phyloP scores from a whole-genome alignment of 345 rosid genomes.

The Citrus cavaleriei region DNA sequence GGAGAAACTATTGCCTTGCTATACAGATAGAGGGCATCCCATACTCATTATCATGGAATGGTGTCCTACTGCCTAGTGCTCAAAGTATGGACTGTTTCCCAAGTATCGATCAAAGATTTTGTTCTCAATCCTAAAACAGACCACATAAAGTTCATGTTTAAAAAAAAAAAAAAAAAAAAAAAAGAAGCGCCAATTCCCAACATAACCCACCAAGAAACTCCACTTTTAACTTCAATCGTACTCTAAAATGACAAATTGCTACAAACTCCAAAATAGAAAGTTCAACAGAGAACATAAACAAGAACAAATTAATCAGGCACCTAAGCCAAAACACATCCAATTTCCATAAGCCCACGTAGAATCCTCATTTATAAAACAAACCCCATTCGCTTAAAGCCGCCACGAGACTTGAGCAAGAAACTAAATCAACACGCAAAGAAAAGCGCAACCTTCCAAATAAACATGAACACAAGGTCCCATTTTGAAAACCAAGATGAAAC shows the following conservation, averaged over 20 bases:
- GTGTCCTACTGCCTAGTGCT: neutral
- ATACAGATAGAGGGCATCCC: neutral
- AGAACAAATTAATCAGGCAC: neutral
- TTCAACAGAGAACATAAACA: neutral
- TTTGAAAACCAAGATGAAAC: neutral
- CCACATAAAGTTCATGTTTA: neutral
- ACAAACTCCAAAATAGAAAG: neutral
- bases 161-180: too few relatives aligned
- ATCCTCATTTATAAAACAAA: neutral
- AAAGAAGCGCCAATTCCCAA: neutral
- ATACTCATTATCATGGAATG: neutral
- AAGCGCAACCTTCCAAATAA: neutral
- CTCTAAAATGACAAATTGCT: neutral
- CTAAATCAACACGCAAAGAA: neutral
- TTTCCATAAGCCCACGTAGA: neutral
- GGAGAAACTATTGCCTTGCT: neutral
- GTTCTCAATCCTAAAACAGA: slow-evolving; percentile 1
- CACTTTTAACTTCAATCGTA: neutral
- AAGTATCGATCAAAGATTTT: neutral
- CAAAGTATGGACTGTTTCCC: neutral
- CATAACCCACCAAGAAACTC: neutral
- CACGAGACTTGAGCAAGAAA: neutral
- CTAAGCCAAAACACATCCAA: neutral
- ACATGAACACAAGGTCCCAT: neutral
- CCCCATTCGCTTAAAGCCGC: neutral